Percentiles rank a stretch among this genome's conserved stretches.
These are phyloP conservation scores for Coix lacrymajobi DNA, from an alignment of 176 grass and related monocot genomes.

Conservation along the genomic window DNA sequence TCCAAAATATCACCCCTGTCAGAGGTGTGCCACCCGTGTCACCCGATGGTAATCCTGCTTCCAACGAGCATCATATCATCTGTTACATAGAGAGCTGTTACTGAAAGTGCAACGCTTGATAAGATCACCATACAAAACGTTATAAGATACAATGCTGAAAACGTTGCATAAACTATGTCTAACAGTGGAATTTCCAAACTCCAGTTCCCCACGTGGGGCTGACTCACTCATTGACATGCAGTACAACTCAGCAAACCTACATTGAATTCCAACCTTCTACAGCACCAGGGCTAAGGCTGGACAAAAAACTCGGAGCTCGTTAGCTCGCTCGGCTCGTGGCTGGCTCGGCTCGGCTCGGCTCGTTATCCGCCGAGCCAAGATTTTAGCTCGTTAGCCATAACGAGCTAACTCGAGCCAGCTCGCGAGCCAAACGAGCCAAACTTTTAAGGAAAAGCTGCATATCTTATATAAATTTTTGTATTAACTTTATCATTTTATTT, in stretches of 20 bases:
- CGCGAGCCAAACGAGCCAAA: too few relatives aligned
- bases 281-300: not conserved
- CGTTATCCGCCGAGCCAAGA: too few relatives aligned
- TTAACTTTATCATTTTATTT: too few relatives aligned
- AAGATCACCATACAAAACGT: not conserved
- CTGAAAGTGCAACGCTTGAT: not conserved
- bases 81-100: not conserved
- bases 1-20: not conserved
- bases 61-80: slow-evolving; percentile 11
- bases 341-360: too few relatives aligned
- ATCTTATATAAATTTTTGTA: too few relatives aligned
- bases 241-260: not conserved
- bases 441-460: too few relatives aligned
- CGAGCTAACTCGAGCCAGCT: too few relatives aligned
- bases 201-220: not conserved
- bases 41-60: not conserved
- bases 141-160: not conserved
- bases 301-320: too few relatives aligned
- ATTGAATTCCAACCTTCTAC: not conserved
- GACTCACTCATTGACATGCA: not conserved
- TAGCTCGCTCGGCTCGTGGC: too few relatives aligned
- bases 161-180: not conserved
- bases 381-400: too few relatives aligned
- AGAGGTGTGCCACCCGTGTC: not conserved
- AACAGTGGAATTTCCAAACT: not conserved